Evolutionary conservation across 176 grass and related monocot genomes (phyloP), one percentile per base, ranked within the genome.

Genomic region (Carex parvula): DNA sequence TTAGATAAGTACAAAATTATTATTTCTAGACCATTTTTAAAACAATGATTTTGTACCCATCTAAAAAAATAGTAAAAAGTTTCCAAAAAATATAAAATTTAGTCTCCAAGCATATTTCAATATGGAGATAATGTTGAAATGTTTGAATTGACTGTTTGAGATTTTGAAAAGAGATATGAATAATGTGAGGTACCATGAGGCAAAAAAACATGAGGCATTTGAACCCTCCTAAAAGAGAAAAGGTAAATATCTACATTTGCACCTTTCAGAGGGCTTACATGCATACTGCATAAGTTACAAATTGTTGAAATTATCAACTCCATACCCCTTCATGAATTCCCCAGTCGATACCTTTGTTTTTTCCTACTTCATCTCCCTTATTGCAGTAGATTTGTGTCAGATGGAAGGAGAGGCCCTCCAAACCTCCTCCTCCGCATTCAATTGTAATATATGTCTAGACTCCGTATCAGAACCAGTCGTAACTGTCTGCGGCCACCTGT

Each of bases 361-460:
- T 42, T 64, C 55, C 57, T 35, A 50, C 29, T n/a, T n/a, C n/a
- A 22, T 81, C 58, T 65, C 79, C 8, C 61, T 82, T 46, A 11
- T 58, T 64, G 11, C 8, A 33, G 61, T 48, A 6, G 18, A 54
- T 18, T 15, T 13, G n/a, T 48, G 18, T 70, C 26, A 55, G 37
- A 59, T 70, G 64, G 53, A 70, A 44, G 52, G 8, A 12, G 32
- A 2, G 4, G 14, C 68, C 1, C 46, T 32, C 30, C 59, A 29
- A 32, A 44, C 72, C 71, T 52, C 72, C 13, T 80, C 59, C 57
- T 63, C 72, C 13, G 73, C 50, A 85, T 99, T 96, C 2, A 89
- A 94, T 70, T 99, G 97, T 88, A 99, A 91, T 85, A 99, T 99
- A 29, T 99, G 97, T 82, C 91, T 96, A 41, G 91, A 99, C 65